A percentile compares a stretch with the other conserved stretches of the same genome.
Evolutionary conservation across 179 eudicot species (phyloP).

Genomic region (Amaranthus tricolor): DNA sequence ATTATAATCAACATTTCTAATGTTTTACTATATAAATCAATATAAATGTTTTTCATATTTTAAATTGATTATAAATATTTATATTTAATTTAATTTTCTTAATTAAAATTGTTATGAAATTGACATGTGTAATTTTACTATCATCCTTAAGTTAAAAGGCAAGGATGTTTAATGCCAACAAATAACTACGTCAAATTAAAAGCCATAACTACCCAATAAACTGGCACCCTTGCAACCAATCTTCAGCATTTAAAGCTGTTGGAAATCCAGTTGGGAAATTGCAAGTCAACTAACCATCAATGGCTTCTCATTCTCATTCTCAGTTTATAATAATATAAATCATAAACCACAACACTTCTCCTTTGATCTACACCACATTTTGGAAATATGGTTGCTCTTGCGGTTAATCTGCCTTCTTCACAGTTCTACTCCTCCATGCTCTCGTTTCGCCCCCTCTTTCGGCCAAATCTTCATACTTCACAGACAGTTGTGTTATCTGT

Average conservation of each 20-base stretch:
- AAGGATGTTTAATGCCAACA: constrained; percentile 13
- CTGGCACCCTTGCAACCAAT: constrained; percentile 9
- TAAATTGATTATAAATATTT: too few species aligned
- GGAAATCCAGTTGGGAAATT: constrained; percentile 10
- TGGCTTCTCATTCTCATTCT: neutral
- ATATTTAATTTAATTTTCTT: too few species aligned
- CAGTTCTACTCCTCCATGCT: constrained; percentile 11
- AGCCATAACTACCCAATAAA: neutral
- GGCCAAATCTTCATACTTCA: neutral
- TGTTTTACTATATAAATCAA: too few species aligned
- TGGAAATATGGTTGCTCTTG: constrained; percentile 18
- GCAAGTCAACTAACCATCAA: neutral
- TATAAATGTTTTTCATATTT: too few species aligned
- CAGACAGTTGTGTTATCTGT: constrained; percentile 21
- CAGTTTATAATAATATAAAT: neutral
- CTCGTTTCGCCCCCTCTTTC: neutral
- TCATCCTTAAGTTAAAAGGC: neutral
- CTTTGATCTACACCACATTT: neutral
- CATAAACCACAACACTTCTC: neutral
- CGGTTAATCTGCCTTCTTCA: constrained; percentile 12
- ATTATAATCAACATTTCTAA: too few species aligned
- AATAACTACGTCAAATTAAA: constrained; percentile 17
- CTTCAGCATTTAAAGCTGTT: constrained; percentile 20
- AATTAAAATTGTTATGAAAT: too few species aligned
- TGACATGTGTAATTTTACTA: too few species aligned